phyloP scores from a whole-genome alignment of 2,329 filamentous ascomycete species.

The Colletotrichum sp. region DNA sequence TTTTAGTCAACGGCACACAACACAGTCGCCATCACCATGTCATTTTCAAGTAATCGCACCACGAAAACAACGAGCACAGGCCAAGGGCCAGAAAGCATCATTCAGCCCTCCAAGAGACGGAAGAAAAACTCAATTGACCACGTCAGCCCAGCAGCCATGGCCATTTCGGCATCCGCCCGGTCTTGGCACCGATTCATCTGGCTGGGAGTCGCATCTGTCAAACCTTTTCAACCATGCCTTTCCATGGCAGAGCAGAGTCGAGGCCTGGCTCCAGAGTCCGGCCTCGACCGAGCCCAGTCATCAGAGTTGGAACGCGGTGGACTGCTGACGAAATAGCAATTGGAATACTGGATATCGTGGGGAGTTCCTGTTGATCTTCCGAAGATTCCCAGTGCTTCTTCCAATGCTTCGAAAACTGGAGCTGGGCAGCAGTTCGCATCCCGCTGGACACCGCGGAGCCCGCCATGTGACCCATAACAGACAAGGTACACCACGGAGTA shows the following conservation, averaged over 20 bases:
- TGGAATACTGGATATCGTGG: not conserved
- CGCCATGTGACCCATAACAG: not conserved
- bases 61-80: not conserved
- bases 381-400: not conserved
- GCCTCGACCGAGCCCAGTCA: not conserved
- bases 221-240: not conserved
- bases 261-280: not conserved
- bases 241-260: not conserved
- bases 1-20: not conserved
- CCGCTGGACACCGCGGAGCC: not conserved
- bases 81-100: not conserved
- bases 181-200: not conserved
- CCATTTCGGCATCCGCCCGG: not conserved
- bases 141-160: not conserved
- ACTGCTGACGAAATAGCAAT: conserved; percentile 1
- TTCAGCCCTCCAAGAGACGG: not conserved
- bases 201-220: not conserved
- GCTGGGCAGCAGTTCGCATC: not conserved
- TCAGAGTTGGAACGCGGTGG: conserved; percentile 1
- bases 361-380: not conserved
- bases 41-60: conserved; percentile 4
- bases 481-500: not conserved
- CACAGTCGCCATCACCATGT: not conserved
- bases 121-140: conserved; percentile 14
- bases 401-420: not conserved